phyloP scores from a whole-genome alignment of 2,329 filamentous ascomycete species.

The Dryadomyces quercivorus region DNA sequence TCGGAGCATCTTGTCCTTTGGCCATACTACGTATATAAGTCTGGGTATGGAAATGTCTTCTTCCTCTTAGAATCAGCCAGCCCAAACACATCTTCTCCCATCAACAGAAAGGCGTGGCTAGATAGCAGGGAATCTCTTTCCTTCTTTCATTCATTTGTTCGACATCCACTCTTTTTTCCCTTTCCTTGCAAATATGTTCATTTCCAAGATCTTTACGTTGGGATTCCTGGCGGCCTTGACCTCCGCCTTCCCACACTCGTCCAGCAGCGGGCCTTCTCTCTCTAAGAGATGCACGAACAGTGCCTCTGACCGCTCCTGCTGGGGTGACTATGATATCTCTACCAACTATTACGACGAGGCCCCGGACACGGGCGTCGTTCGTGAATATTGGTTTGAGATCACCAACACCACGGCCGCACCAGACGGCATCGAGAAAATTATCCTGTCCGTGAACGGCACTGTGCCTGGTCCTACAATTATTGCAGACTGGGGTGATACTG shows the following conservation, averaged over 20 bases:
- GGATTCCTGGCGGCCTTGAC: background rate
- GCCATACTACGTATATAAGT: too few species aligned
- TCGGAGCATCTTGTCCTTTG: too few species aligned
- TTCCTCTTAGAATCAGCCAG: too few species aligned
- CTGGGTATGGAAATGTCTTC: too few species aligned
- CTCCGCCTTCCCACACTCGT: background rate
- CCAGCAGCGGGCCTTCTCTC: background rate
- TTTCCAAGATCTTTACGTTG: background rate
- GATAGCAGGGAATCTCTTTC: background rate
- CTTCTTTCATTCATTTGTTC: background rate
- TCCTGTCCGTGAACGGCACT: slow-evolving; percentile 51
- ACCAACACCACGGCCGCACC: slow-evolving; percentile 37
- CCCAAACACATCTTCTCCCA: too few species aligned
- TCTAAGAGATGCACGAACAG: background rate
- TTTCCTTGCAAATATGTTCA: background rate
- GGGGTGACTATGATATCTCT: slow-evolving; percentile 11
- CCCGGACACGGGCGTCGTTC: slow-evolving; percentile 35
- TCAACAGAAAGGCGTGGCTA: too few species aligned
- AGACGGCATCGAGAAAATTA: slow-evolving; percentile 40
- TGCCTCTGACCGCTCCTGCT: slow-evolving; percentile 7
- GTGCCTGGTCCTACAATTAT: slow-evolving; percentile 56
- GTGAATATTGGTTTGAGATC: slow-evolving; percentile 41
- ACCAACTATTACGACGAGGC: slow-evolving; percentile 12
- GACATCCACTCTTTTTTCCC: background rate
- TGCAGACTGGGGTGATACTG: slow-evolving; percentile 50